Evolutionary conservation across 768 basidiomycete genomes (phyloP).

Genomic region (Artomyces pyxidatus): DNA sequence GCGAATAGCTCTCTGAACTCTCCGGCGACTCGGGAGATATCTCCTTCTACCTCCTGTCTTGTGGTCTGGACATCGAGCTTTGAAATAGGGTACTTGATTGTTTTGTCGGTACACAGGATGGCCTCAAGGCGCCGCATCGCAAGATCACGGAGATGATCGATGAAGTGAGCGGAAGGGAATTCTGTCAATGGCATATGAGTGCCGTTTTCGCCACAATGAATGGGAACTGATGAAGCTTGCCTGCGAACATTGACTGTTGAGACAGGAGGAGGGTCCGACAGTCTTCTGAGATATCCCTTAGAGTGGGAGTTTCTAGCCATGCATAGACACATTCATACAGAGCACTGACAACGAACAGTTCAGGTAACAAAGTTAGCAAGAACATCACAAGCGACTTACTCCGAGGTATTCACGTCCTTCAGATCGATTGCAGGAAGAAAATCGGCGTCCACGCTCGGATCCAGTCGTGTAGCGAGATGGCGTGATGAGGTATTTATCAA

Average conservation of each 20-base stretch:
- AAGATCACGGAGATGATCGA: conserved; percentile 10
- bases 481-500: conserved; percentile 33
- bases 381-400: conserved; percentile 1
- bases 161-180: conserved; percentile 10
- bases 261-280: conserved; percentile 7
- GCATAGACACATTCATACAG: conserved; percentile 7
- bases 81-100: conserved; percentile 9
- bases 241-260: conserved; percentile 4
- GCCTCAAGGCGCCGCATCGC: conserved; percentile 8
- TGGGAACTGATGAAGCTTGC: neutral
- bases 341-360: neutral
- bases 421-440: conserved; percentile 11
- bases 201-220: neutral
- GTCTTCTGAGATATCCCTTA: conserved; percentile 7
- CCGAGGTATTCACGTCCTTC: conserved; percentile 6
- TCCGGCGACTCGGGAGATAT: conserved; percentile 4
- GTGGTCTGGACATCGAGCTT: conserved; percentile 11
- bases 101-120: conserved; percentile 7
- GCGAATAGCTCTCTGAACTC: conserved; percentile 9
- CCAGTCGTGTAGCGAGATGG: conserved; percentile 25
- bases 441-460: conserved; percentile 12
- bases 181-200: neutral
- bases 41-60: conserved; percentile 6
- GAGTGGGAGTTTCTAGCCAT: conserved; percentile 11
- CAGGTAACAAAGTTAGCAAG: neutral